A percentile compares a stretch with the other conserved stretches of the same genome.
phyloP scores from a whole-genome alignment of 345 rosid genomes.

The Camelina neglecta region DNA sequence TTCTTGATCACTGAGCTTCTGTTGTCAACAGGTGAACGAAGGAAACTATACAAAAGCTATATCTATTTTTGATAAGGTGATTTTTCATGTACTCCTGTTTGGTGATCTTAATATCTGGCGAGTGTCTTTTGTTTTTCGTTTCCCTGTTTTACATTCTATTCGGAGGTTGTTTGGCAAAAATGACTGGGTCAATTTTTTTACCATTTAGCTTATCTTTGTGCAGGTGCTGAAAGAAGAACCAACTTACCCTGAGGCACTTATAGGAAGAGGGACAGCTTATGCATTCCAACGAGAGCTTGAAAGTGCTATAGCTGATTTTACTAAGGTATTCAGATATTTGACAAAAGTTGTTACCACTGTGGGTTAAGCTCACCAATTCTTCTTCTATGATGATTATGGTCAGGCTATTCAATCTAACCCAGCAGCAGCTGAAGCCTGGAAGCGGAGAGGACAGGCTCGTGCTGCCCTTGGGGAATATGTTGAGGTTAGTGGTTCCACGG shows the following conservation, averaged over 20 bases:
- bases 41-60: slow-evolving; percentile 87
- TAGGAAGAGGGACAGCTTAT: slow-evolving; percentile 97
- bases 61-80: slow-evolving; percentile 90
- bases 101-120: slow-evolving; percentile 21
- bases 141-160: slow-evolving; percentile 15
- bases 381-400: slow-evolving; percentile 25
- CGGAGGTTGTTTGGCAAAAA: slow-evolving; percentile 21
- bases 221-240: slow-evolving; percentile 92
- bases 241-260: slow-evolving; percentile 86
- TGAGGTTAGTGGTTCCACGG: slow-evolving; percentile 57
- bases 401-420: slow-evolving; percentile 92
- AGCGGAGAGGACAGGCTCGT: slow-evolving; percentile 97
- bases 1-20: slow-evolving; percentile 29
- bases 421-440: slow-evolving; percentile 98
- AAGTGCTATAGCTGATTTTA: slow-evolving; percentile 86
- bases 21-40: slow-evolving; percentile 82
- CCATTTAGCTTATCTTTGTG: slow-evolving; percentile 11
- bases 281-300: slow-evolving; percentile 92
- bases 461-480: slow-evolving; percentile 90
- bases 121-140: neutral
- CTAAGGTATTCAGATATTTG: slow-evolving; percentile 62
- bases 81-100: slow-evolving; percentile 22
- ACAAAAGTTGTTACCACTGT: slow-evolving; percentile 20
- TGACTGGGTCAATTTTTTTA: neutral
- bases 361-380: slow-evolving; percentile 29